Conservation (phyloP, 306 rosid genomes). For the Arachis stenosperma region DNA sequence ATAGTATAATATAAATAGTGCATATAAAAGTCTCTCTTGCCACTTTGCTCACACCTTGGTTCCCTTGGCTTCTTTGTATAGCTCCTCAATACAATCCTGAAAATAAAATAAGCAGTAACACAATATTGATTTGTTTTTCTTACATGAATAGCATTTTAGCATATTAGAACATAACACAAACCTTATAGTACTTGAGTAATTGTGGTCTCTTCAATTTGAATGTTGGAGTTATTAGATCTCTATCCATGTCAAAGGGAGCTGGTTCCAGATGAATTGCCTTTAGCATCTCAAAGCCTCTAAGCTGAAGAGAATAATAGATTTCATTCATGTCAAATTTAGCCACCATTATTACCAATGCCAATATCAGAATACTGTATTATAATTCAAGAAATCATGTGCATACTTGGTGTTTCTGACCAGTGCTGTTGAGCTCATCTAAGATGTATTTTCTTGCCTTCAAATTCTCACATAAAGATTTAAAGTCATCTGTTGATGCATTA, state of each 20-base stretch:
- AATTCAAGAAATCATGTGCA: conserved; percentile 27
- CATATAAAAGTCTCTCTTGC: background rate
- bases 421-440: conserved; percentile 78
- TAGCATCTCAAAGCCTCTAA: conserved; percentile 83
- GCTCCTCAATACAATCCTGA: conserved; percentile 62
- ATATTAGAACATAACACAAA: conserved; percentile 32
- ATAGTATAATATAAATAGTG: conserved; percentile 23
- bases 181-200: conserved; percentile 72
- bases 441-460: conserved; percentile 67
- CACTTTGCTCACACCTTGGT: conserved; percentile 36
- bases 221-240: conserved; percentile 88
- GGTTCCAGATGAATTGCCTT: conserved; percentile 83
- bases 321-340: conserved; percentile 29
- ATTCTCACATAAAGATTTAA: conserved; percentile 75
- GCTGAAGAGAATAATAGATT: conserved; percentile 50
- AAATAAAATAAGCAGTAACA: background rate
- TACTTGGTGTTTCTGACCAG: conserved; percentile 76
- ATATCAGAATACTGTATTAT: conserved; percentile 8
- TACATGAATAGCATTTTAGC: background rate
- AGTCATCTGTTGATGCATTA: conserved; percentile 56
- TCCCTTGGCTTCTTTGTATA: conserved; percentile 69
- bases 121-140: background rate
- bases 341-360: background rate
- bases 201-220: conserved; percentile 83
- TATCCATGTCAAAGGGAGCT: conserved; percentile 75